These are phyloP conservation scores for Karstenula rhodostoma DNA, from an alignment of 2,329 filamentous ascomycete species.

Conservation along the genomic window DNA sequence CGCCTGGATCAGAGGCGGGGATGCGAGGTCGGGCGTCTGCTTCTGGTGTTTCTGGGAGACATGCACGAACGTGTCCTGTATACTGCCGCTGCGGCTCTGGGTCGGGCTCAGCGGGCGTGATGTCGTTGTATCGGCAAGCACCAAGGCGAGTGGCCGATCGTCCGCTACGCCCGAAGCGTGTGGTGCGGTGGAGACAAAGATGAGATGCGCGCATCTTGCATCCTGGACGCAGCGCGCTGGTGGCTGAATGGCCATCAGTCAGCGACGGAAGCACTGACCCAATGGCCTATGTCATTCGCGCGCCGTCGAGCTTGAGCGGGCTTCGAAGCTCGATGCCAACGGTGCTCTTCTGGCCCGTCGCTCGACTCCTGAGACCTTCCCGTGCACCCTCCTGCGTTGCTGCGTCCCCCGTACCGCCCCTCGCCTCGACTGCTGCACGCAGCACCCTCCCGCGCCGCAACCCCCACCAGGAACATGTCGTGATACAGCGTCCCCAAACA, in stretches of 20 bases:
- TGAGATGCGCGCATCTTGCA: not conserved
- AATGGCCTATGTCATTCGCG: conserved; percentile 5
- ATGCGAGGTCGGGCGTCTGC: not conserved
- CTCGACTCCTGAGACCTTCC: not conserved
- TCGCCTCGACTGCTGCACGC: not conserved
- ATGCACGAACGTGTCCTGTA: not conserved
- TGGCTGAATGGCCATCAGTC: conserved; percentile 18
- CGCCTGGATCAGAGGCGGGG: not conserved
- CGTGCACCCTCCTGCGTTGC: not conserved
- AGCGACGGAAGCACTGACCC: conserved; percentile 18
- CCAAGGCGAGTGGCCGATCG: conserved; percentile 10
- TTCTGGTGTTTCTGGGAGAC: not conserved
- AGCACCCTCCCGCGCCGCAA: not conserved
- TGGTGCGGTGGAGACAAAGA: conserved; percentile 10
- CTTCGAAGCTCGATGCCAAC: not conserved
- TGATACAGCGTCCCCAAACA: conserved; percentile 16
- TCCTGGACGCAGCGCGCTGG: not conserved
- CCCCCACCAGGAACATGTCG: conserved; percentile 19
- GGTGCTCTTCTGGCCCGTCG: not conserved
- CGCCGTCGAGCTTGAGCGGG: conserved; percentile 4
- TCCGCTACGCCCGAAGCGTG: conserved; percentile 11
- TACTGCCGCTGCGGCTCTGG: conserved; percentile 6
- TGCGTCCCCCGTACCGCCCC: not conserved
- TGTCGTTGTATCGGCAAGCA: conserved; percentile 12
- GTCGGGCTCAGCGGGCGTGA: conserved; percentile 2